Evolutionary conservation across 371 early-diverging fungal species (phyloP).

Genomic region (Mucor ambiguus): DNA sequence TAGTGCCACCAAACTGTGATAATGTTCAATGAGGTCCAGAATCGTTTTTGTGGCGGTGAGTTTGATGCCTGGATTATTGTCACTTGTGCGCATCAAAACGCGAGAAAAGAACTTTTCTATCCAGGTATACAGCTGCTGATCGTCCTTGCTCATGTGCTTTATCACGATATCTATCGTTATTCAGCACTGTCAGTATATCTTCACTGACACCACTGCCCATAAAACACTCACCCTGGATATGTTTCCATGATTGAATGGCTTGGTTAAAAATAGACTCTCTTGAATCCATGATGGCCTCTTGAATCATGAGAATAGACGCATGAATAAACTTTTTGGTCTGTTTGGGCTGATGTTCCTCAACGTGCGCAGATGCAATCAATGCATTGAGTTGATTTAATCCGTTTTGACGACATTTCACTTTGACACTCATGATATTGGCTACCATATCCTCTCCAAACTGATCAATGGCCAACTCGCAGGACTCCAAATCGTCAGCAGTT

Average conservation of each 20-base stretch:
- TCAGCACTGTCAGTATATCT: background rate
- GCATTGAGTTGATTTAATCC: conserved; percentile 37
- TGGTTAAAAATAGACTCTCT: conserved; percentile 61
- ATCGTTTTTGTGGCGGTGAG: conserved; percentile 51
- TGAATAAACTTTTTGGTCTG: conserved; percentile 38
- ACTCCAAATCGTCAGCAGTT: conserved; percentile 47
- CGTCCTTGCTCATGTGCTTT: background rate
- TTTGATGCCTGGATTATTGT: conserved; percentile 62
- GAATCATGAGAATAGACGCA: conserved; percentile 63
- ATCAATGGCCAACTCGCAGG: conserved; percentile 49
- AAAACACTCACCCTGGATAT: conserved; percentile 42
- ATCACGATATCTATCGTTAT: background rate
- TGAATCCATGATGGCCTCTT: conserved; percentile 63
- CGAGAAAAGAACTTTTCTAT: conserved; percentile 56
- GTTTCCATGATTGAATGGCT: conserved; percentile 56
- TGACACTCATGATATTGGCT: conserved; percentile 54
- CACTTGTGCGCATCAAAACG: conserved; percentile 61
- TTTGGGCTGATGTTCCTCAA: conserved; percentile 1
- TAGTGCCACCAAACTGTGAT: conserved; percentile 49
- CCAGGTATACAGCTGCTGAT: background rate
- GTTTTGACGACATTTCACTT: conserved; percentile 54
- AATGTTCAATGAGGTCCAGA: conserved; percentile 53
- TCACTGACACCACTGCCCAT: too few relatives aligned
- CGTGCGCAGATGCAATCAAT: conserved; percentile 5
- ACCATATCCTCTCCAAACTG: conserved; percentile 56